A percentile compares a stretch with the other conserved stretches of the same genome.
Conservation (phyloP, 805 yeast genomes). For the Candida insectorum region DNA sequence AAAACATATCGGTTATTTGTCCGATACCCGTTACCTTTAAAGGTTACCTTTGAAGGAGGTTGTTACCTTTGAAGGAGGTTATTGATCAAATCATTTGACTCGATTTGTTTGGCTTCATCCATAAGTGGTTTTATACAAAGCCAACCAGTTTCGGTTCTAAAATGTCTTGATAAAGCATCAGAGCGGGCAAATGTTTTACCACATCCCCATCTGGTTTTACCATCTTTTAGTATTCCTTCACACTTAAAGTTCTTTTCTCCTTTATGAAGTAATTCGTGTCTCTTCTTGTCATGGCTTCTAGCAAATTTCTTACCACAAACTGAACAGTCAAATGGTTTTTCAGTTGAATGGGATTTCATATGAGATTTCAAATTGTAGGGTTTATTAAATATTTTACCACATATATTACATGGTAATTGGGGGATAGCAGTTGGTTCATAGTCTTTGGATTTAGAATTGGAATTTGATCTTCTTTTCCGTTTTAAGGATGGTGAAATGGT, state of each 20-base stretch:
- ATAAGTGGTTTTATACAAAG: conserved; percentile 62
- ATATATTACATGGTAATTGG: conserved; percentile 33
- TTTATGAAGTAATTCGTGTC: conserved; percentile 73
- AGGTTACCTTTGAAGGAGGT: no score
- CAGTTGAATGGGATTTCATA: conserved; percentile 56
- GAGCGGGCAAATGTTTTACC: conserved; percentile 71
- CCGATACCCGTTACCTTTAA: no score
- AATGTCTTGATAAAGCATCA: conserved; percentile 75
- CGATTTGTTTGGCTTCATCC: conserved; percentile 48
- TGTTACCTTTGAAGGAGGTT: conserved; percentile 3
- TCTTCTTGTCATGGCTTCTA: conserved; percentile 69
- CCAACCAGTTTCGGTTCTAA: conserved; percentile 73
- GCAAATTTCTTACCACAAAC: conserved; percentile 70
- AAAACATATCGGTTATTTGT: no score
- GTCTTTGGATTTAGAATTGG: conserved; percentile 1
- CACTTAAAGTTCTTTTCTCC: conserved; percentile 71
- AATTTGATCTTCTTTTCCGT: conserved; percentile 22
- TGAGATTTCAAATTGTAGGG: conserved; percentile 51
- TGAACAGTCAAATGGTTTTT: conserved; percentile 65
- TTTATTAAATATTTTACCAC: conserved; percentile 45
- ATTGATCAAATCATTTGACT: conserved; percentile 13
- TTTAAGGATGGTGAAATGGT: conserved; percentile 30
- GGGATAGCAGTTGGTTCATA: conserved; percentile 1
- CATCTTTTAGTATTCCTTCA: conserved; percentile 56
- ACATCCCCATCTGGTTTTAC: conserved; percentile 68